phyloP scores from a whole-genome alignment of 2,329 filamentous ascomycete species.

The Trichoderma guizhouense region DNA sequence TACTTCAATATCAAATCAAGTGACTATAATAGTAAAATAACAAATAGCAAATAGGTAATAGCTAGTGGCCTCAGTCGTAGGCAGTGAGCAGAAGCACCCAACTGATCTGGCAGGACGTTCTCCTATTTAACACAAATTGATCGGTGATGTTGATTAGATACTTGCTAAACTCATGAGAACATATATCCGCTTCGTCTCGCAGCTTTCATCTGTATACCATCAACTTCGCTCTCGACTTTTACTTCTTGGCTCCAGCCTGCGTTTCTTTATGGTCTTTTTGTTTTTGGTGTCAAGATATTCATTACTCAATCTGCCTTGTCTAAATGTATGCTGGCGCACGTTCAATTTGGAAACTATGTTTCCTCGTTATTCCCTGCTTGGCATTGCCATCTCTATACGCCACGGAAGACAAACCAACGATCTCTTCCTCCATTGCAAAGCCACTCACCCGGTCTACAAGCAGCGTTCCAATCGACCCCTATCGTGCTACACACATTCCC shows the following conservation, averaged over 20 bases:
- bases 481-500: background rate
- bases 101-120: background rate
- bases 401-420: background rate
- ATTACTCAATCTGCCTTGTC: background rate
- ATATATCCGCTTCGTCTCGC: background rate
- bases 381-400: background rate
- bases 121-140: background rate
- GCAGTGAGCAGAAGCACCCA: background rate
- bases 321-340: background rate
- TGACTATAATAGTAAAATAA: background rate
- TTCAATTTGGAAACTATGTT: background rate
- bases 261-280: background rate
- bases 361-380: background rate
- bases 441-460: background rate
- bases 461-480: background rate
- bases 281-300: background rate
- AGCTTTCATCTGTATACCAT: background rate
- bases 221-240: background rate
- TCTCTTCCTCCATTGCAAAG: background rate
- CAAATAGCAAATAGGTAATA: background rate
- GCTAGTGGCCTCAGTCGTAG: background rate
- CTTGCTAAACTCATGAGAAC: background rate
- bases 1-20: background rate
- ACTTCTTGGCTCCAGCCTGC: background rate
- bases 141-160: background rate